Evolutionary conservation across 2,329 filamentous ascomycete genomes (phyloP), one percentile per base, ranked within the genome.

Genomic region (Arachnomyces sp.): DNA sequence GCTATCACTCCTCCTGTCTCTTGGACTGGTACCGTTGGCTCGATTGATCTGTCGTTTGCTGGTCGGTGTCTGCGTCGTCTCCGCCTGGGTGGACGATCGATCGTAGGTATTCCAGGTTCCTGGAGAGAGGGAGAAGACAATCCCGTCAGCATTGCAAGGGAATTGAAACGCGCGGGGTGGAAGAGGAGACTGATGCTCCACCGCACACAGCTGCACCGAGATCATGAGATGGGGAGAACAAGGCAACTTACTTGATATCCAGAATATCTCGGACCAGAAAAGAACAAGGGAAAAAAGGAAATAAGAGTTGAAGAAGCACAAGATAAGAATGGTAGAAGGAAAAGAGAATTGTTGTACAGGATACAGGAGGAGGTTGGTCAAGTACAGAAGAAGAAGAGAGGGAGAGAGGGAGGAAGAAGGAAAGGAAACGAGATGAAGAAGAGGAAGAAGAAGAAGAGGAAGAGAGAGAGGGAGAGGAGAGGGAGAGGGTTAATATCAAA

Each of bases 301-400:
- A 29, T 21, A 43, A 49, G 31, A 44, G 47, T 25, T 9, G 5
- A 25, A 25, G 21, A 25, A 25, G 21, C 21, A 25, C 21, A 25
- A 9, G 21, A 5, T 25, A 25, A 25, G 21, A 25, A 25, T 25
- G 21, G 9, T 25, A 25, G 48, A 49, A 36, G 39, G 45, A 45
- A 51, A 49, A 49, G 43, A 44, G 32, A 47, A 46, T 31, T 56
- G 56, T 52, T 56, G 52, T 58, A 57, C 54, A 59, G 47, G 44
- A 36, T 31, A 38, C 28, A 21, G 31, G 37, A 35, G 46, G 42
- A 28, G 37, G 35, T 42, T 40, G 42, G 44, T 31, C 45, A 30
- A 46, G 38, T 30, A 45, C 43, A 35, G 50, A 42, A 48, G 34
- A 44, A 50, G 47, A 32, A 44, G 48, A 43, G 34, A 49, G 40